phyloP scores from a whole-genome alignment of 805 yeast species.

The Martiniozyma abietophila region DNA sequence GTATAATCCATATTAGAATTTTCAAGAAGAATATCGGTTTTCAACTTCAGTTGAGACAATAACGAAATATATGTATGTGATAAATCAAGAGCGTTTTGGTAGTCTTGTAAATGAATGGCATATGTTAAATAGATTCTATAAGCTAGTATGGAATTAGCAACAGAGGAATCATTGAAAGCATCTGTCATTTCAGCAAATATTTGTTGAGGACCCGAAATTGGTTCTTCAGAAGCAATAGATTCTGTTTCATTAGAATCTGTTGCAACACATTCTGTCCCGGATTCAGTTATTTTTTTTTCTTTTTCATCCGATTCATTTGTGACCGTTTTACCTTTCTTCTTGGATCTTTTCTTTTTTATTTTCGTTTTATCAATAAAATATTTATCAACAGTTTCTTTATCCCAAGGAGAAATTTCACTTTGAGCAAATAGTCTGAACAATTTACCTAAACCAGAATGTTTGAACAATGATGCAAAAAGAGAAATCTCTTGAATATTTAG shows the following conservation, averaged over 20 bases:
- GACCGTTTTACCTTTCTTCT: slow-evolving; percentile 7
- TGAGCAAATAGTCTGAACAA: slow-evolving; percentile 55
- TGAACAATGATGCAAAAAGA: slow-evolving; percentile 46
- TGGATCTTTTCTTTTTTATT: slow-evolving; percentile 12
- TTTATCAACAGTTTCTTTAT: slow-evolving; percentile 23
- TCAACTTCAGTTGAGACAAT: slow-evolving; percentile 38
- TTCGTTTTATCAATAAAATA: slow-evolving; percentile 15
- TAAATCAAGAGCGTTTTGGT: slow-evolving; percentile 48
- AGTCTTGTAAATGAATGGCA: slow-evolving; percentile 53
- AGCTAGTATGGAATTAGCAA: slow-evolving; percentile 42
- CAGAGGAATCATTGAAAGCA: slow-evolving; percentile 9
- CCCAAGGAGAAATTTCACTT: slow-evolving; percentile 63
- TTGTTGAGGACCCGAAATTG: slow-evolving; percentile 11
- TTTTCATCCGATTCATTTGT: slow-evolving; percentile 9
- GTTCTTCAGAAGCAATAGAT: slow-evolving; percentile 4
- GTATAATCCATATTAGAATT: slow-evolving; percentile 51
- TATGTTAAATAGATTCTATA: slow-evolving; percentile 56
- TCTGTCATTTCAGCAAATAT: slow-evolving; percentile 9
- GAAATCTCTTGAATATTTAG: slow-evolving; percentile 38
- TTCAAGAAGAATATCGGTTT: slow-evolving; percentile 37
- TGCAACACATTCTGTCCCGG: slow-evolving; percentile 7
- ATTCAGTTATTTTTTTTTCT: slow-evolving; percentile 19
- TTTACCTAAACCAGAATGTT: slow-evolving; percentile 41
- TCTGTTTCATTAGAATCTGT: slow-evolving; percentile 1
- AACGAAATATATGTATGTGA: slow-evolving; percentile 53